Evolutionary conservation across 192 early-diverging fungal species (phyloP).

Genomic region (Neocallimastix lanati): DNA sequence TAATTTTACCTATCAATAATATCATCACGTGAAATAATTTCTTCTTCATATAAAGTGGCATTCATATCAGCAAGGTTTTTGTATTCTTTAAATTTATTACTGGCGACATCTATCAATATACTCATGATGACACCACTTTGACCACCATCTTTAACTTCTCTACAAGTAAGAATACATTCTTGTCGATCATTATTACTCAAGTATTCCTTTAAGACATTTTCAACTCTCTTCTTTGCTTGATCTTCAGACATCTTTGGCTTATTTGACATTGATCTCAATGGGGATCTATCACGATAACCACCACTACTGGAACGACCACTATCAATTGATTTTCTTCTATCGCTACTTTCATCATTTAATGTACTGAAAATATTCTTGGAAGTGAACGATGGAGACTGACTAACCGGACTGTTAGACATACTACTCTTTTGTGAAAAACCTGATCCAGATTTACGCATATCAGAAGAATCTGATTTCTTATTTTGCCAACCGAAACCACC

Average conservation of each 20-base stretch:
- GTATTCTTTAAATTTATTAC: neutral
- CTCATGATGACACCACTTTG: neutral
- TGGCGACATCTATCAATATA: neutral
- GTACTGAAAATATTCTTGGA: neutral
- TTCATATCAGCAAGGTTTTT: neutral
- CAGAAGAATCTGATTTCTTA: slow-evolving; percentile 14
- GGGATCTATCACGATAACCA: neutral
- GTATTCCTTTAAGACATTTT: slow-evolving; percentile 44
- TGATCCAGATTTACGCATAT: slow-evolving; percentile 6
- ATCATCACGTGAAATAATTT: neutral
- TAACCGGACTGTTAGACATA: slow-evolving; percentile 7
- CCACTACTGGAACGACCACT: neutral
- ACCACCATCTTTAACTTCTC: neutral
- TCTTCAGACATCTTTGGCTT: slow-evolving; percentile 5
- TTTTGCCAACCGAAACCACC: slow-evolving; percentile 19
- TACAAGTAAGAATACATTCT: neutral
- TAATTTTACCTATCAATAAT: neutral
- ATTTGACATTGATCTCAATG: neutral
- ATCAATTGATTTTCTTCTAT: slow-evolving; percentile 14
- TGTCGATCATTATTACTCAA: slow-evolving; percentile 1
- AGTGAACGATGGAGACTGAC: neutral
- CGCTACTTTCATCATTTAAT: neutral
- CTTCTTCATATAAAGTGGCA: neutral
- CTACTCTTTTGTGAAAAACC: slow-evolving; percentile 8
- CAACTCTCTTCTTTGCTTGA: slow-evolving; percentile 24